Base-by-base conservation (phyloP, 805 yeast genomes). In the Tetrapisispora iriomotensis region DNA sequence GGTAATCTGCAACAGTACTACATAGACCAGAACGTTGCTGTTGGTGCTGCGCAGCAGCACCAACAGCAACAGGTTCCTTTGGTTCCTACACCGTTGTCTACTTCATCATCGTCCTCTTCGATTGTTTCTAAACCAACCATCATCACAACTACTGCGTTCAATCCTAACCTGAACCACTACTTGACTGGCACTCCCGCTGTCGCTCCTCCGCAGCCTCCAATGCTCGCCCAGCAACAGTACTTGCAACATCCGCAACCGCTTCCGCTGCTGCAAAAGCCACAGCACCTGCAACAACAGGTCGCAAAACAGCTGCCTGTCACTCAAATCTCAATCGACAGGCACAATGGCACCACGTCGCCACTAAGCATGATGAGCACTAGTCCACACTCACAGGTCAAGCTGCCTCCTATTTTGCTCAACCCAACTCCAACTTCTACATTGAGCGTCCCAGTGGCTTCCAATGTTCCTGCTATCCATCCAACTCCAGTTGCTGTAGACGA, bases 381-480 rank as follows among this genome's bases (percentile, higher is more conserved):
- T 15, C 6, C 22, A 18, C n/a, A 4, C 14, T 6, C 23, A 4
- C 37, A 25, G n/a, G 26, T 34, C n/a, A 34, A 25, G 20, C 14
- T 34, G 18, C 37, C 37, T 7, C 37, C 37, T 10, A 18, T 34
- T n/a, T 10, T 34, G 13, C 22, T 24, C 15, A 34, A 34, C 13
- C 3, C 37, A 3, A 7, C 24, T 8, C 25, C 25, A 8, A 23
- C 10, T 8, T 23, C 25, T 10, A 23, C 10, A 23, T 23, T 8
- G 10, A 23, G 25, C 25, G 10, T 8, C 25, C 10, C 25, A 10
- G 10, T 23, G 8, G 10, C 10, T 10, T 8, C 10, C 10, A 23
- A 8, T 3, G 30, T 19, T 13, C 13, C 30, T 6, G 18, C 13
- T 12, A 19, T 26, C 10, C 4, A 6, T 4, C 37, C 24, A 6